Conservation (phyloP, 805 yeast species). For the Starmerella khaoyaiensis region DNA sequence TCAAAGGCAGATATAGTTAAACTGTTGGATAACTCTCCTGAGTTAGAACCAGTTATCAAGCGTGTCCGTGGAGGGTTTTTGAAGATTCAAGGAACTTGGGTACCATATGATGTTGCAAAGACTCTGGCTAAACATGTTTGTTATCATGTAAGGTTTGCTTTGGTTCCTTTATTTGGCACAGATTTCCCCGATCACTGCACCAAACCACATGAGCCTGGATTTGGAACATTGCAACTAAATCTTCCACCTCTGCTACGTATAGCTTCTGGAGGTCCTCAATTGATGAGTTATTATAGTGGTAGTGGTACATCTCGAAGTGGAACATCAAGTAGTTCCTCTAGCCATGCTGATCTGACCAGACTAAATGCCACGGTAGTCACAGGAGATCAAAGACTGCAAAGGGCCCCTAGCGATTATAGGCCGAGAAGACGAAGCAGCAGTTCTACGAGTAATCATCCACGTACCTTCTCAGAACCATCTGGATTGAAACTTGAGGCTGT, state of each 20-base stretch:
- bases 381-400: no score
- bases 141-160: conserved; percentile 57
- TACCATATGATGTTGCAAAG: conserved; percentile 57
- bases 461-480: no score
- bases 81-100: conserved; percentile 91
- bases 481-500: no score
- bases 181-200: conserved; percentile 51
- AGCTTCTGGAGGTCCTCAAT: not conserved
- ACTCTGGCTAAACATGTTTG: conserved; percentile 62
- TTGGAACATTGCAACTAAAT: conserved; percentile 42
- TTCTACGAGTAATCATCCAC: no score
- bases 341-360: no score
- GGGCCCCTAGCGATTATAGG: no score
- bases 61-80: conserved; percentile 83
- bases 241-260: conserved; percentile 2
- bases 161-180: conserved; percentile 70
- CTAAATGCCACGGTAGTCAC: no score
- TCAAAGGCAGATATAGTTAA: conserved; percentile 66
- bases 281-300: not conserved
- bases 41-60: conserved; percentile 46
- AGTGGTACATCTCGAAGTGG: conserved; percentile 4
- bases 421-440: no score
- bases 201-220: conserved; percentile 46
- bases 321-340: conserved; percentile 19
- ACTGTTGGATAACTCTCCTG: conserved; percentile 50